Evolutionary conservation across 106 monocot genomes (phyloP), one percentile per base, ranked within the genome.

Genomic region (Hemerocallis citrina): DNA sequence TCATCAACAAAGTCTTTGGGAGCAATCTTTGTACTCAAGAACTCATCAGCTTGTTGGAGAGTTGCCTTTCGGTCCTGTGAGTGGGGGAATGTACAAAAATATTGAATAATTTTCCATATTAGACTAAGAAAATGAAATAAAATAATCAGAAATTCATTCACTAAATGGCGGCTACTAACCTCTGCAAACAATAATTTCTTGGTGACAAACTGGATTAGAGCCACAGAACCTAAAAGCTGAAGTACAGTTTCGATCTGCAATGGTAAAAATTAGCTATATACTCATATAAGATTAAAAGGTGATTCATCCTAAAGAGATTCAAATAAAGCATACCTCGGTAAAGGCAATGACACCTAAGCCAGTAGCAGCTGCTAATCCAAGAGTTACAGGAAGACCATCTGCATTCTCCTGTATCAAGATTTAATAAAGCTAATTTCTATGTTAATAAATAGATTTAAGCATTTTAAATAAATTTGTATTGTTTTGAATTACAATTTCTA

Each of bases 1-100:
- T 95, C 95, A 60, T 78, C 84, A 77, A 64, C 78, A 72, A 95
- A 83, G 60, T 95, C 95, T 70, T 87, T 77, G 20, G 95, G 90
- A 72, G 95, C 90, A 69, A 95, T 81, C 65, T 89, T 90, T 3
- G 80, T 95, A 69, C 74, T 90, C 36, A 95, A 81, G 69, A 89
- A 90, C 61, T 95, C 90, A 54, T 84, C 80, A 42, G 84, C 32
- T 69, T 95, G 90, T 64, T 72, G 38, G 29, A 95, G 50, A 57
- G 95, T 95, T 44, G 70, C 74, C 68, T 87, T 86, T 34, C 90
- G 75, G 45, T 90, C 90, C 95, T 95, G 72, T 19, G 16, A 59
- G 32, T 59, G 13, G 24, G 39, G n/a, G 39, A 11, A 38, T 59
- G 13, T 38, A 39, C 1, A 59, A 0, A 24, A 29, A 17, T 8